Evolutionary conservation across 2,329 filamentous ascomycete species (phyloP), one percentile per base, ranked within the genome.

Genomic region (Ascochyta koolunga): DNA sequence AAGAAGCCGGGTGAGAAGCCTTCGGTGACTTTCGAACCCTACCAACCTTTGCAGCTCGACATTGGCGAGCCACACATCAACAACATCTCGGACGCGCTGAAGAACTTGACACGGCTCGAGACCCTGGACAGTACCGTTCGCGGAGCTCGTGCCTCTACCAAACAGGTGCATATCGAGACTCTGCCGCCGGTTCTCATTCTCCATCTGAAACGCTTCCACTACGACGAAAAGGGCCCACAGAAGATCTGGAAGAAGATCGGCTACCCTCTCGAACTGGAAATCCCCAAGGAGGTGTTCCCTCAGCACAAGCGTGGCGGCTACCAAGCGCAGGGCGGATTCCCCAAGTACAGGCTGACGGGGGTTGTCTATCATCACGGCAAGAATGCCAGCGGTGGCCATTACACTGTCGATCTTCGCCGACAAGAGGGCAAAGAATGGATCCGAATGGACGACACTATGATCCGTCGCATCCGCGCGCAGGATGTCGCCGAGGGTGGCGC

Each of bases 181-280:
- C 80, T 98, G 15, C 95, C 95, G 0, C 91, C 92, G 0, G 90
- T 98, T 4, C 83, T 99, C 11, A 96, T 98, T 48, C 83, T 99
- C 8, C 95, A 99, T 70, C 82, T 99, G 36, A 99, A 99, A 79
- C 91, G 95, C 38, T 99, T 99, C 81, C 91, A 97, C 67, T 98
- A 96, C 67, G 92, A 98, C 67, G 90, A 87, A 57, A 85, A 88
- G 53, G 92, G 92, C 21, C 96, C 92, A 0, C 89, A 96, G 68
- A 99, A 99, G 81, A 96, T 98, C 60, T 97, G 93, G 91, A 99
- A 98, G 80, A 96, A 93, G 79, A 83, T 99, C 54, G 93, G 92
- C 18, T 99, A 99, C 69, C 95, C 95, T 0, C 80, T 99, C 24
- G 93, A 98, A 68, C 82, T 99, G 44, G 93, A 98, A 72, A 91